Conservation (phyloP, 1,139 yeast genomes). For the Scheffersomyces cryptocercus region DNA sequence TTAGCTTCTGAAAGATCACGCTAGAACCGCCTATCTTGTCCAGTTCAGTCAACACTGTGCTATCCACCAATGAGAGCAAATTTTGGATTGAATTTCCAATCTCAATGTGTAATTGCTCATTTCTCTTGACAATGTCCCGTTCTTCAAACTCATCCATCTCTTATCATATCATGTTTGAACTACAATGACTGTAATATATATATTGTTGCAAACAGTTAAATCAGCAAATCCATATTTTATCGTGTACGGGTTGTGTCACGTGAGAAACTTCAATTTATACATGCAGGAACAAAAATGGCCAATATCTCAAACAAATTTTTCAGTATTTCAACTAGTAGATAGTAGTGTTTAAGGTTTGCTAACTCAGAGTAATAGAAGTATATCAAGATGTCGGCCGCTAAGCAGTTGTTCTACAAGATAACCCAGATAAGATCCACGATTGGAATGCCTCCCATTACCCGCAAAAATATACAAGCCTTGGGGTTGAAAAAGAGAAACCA, state of each 20-base stretch:
- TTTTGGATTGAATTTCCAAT: constrained; percentile 6
- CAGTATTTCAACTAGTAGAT: background rate
- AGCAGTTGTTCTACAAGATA: constrained; percentile 50
- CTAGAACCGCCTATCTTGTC: constrained; percentile 11
- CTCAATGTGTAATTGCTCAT: constrained; percentile 17
- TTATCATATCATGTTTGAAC: no score
- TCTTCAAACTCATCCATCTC: constrained; percentile 23
- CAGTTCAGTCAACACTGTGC: constrained; percentile 1
- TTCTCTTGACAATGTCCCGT: constrained; percentile 18
- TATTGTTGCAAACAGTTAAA: no score
- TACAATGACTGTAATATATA: no score
- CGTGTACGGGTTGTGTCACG: no score
- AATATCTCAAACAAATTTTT: background rate
- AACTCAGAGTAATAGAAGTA: background rate
- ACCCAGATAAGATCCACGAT: constrained; percentile 81
- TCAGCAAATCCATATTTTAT: no score
- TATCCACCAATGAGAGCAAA: constrained; percentile 1
- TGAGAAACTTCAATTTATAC: no score
- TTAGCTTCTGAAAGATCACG: constrained; percentile 7
- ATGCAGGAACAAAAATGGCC: background rate
- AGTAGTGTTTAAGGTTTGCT: background rate
- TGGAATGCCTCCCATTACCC: constrained; percentile 73
- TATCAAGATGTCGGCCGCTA: constrained; percentile 15
- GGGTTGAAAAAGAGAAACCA: constrained; percentile 79
- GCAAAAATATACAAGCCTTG: constrained; percentile 66